phyloP scores from a whole-genome alignment of 1,284 basidiomycete species.

The Trametes polyzona region DNA sequence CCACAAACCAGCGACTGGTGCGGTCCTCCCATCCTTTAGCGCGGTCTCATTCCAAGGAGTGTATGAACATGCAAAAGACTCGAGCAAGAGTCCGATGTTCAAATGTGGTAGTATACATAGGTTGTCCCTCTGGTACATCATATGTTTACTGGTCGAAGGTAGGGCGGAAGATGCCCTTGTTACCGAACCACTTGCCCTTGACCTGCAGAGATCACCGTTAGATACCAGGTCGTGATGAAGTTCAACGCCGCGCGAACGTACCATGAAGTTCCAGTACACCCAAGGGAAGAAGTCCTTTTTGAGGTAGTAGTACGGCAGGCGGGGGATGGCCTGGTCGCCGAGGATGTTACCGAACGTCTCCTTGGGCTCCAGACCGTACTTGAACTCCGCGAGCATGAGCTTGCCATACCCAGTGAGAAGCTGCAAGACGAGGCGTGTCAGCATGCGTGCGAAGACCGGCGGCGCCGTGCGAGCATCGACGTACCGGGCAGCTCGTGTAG shows the following conservation, averaged over 20 bases:
- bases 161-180: conserved; percentile 55
- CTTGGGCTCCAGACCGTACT: conserved; percentile 85
- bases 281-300: conserved; percentile 93
- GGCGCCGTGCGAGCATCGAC: conserved; percentile 31
- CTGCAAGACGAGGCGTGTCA: conserved; percentile 45
- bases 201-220: no score
- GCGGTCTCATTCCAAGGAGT: no score
- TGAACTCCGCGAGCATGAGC: conserved; percentile 90
- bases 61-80: no score
- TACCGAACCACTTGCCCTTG: conserved; percentile 72
- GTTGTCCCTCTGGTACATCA: not conserved
- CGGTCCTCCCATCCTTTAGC: no score
- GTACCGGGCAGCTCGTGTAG: conserved; percentile 83
- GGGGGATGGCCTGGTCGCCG: conserved; percentile 72
- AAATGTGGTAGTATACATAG: not conserved
- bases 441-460: conserved; percentile 10
- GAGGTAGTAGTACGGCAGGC: conserved; percentile 86
- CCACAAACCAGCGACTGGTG: no score
- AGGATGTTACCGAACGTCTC: conserved; percentile 79
- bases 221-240: no score
- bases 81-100: not conserved
- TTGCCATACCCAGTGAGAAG: conserved; percentile 84
- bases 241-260: not conserved
- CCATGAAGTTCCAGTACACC: conserved; percentile 87
- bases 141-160: conserved; percentile 35